Evolutionary conservation across 768 basidiomycete species (phyloP).

Genomic region (Clavaria fumosa): DNA sequence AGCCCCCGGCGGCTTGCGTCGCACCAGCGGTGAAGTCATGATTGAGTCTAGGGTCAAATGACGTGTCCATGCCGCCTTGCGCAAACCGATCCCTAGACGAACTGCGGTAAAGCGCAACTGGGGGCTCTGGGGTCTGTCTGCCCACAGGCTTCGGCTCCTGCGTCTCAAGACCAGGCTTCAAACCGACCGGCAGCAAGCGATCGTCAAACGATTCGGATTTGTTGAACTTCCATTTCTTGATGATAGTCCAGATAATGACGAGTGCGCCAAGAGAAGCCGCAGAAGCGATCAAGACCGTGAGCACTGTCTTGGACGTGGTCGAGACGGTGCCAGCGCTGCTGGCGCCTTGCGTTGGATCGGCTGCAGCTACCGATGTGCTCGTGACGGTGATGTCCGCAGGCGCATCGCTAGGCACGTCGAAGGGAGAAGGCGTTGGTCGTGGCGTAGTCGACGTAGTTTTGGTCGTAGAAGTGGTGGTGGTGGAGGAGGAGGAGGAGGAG

Average conservation of each 20-base stretch:
- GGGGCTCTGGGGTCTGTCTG: no score
- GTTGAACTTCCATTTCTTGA: constrained; percentile 85
- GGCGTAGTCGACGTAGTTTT: not conserved
- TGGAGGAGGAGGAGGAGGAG: constrained; percentile 10
- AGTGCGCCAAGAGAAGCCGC: constrained; percentile 53
- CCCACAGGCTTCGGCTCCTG: no score
- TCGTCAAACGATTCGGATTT: constrained; percentile 69
- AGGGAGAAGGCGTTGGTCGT: no score
- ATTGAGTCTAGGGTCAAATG: no score
- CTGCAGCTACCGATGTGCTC: constrained; percentile 13
- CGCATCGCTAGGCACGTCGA: no score
- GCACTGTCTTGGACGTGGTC: constrained; percentile 24
- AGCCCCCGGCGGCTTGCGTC: constrained; percentile 47
- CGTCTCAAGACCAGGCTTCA: no score
- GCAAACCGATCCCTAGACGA: constrained; percentile 40
- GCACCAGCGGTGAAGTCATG: constrained; percentile 67
- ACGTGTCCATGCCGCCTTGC: constrained; percentile 14
- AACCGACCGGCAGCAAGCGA: constrained; percentile 79
- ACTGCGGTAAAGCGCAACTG: no score
- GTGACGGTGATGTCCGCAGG: constrained; percentile 11
- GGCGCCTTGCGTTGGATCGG: no score
- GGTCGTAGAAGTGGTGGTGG: constrained; percentile 2
- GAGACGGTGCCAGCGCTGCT: no score
- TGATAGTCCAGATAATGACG: constrained; percentile 72
- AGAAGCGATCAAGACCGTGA: constrained; percentile 54